phyloP scores from a whole-genome alignment of 2,329 filamentous ascomycete genomes.

The Apiospora saccharicola region DNA sequence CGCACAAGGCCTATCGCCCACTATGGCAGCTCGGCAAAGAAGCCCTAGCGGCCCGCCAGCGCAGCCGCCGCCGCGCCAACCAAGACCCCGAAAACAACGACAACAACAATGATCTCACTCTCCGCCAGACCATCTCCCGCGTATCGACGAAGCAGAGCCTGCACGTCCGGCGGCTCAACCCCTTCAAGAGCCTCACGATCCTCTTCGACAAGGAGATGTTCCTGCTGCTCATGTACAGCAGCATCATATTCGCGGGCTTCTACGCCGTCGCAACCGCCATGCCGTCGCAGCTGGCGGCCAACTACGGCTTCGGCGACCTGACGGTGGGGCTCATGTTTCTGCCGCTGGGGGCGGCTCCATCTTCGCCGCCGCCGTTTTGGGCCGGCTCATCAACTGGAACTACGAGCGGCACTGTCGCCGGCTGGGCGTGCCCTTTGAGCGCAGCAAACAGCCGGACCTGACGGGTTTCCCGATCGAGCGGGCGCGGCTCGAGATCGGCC shows the following conservation, averaged over 20 bases:
- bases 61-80: background rate
- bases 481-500: slow-evolving; percentile 45
- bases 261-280: slow-evolving; percentile 45
- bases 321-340: slow-evolving; percentile 51
- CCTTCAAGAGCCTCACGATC: slow-evolving; percentile 44
- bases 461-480: slow-evolving; percentile 42
- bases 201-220: slow-evolving; percentile 47
- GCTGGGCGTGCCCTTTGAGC: slow-evolving; percentile 56
- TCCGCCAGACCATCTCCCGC: slow-evolving; percentile 28
- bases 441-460: slow-evolving; percentile 51
- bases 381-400: slow-evolving; percentile 65
- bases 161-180: slow-evolving; percentile 38
- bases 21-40: slow-evolving; percentile 38
- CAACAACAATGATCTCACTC: slow-evolving; percentile 23
- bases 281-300: slow-evolving; percentile 42
- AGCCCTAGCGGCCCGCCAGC: slow-evolving; percentile 6
- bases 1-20: slow-evolving; percentile 39
- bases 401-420: slow-evolving; percentile 61
- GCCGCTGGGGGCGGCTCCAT: slow-evolving; percentile 47
- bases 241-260: slow-evolving; percentile 45
- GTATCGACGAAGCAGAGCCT: slow-evolving; percentile 31
- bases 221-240: slow-evolving; percentile 43
- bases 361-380: slow-evolving; percentile 45
- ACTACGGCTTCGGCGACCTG: slow-evolving; percentile 63
- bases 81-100: slow-evolving; percentile 18